phyloP scores from a whole-genome alignment of 2,329 filamentous ascomycete species.

The Claviceps arundinis region DNA sequence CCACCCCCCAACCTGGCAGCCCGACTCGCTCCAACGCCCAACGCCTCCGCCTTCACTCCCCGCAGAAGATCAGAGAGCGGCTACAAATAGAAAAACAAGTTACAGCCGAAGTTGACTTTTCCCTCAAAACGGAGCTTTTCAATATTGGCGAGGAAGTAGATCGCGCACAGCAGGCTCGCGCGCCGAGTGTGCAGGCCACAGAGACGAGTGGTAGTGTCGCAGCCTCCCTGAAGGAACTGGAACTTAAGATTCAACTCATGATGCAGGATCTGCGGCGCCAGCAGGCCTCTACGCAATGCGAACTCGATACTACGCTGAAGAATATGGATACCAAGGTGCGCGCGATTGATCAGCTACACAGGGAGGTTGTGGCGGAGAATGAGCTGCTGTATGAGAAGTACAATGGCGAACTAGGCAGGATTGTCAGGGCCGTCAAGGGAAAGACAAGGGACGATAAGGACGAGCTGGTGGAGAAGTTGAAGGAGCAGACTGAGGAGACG shows the following conservation, averaged over 20 bases:
- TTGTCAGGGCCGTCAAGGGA: slow-evolving; percentile 60
- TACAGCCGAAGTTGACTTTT: slow-evolving; percentile 55
- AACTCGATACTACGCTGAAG: slow-evolving; percentile 58
- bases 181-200: slow-evolving; percentile 14
- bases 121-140: slow-evolving; percentile 60
- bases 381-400: slow-evolving; percentile 85
- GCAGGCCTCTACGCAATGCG: slow-evolving; percentile 51
- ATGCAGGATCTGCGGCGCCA: slow-evolving; percentile 46
- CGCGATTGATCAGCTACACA: slow-evolving; percentile 78
- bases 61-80: slow-evolving; percentile 70
- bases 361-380: slow-evolving; percentile 79
- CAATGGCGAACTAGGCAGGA: slow-evolving; percentile 78
- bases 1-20: slow-evolving; percentile 12
- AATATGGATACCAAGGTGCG: slow-evolving; percentile 67
- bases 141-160: slow-evolving; percentile 74
- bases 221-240: slow-evolving; percentile 50
- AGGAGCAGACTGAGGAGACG: slow-evolving; percentile 64
- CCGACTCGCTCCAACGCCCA: slow-evolving; percentile 21
- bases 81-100: slow-evolving; percentile 69
- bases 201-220: slow-evolving; percentile 16
- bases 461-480: slow-evolving; percentile 58
- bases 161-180: slow-evolving; percentile 26
- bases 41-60: slow-evolving; percentile 55
- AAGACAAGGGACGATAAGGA: slow-evolving; percentile 67
- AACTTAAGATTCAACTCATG: slow-evolving; percentile 49